Evolutionary conservation across 768 basidiomycete genomes (phyloP).

Genomic region (Tylopilus vinaceipallidus): DNA sequence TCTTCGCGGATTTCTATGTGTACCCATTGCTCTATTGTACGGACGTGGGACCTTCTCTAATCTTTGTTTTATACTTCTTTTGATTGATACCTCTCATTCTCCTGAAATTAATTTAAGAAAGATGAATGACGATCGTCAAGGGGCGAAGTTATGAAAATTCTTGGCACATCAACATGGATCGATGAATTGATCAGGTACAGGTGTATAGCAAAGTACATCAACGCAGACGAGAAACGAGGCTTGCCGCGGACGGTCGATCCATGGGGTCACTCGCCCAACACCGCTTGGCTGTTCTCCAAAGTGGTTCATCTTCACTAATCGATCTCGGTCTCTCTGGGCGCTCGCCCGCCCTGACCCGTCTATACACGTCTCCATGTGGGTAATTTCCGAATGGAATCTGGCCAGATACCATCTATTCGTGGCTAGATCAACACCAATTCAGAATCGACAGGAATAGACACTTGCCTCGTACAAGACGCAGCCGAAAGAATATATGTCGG

Average conservation of each 20-base stretch:
- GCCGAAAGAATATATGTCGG: constrained; percentile 29
- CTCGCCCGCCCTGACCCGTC: background rate
- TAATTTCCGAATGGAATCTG: constrained; percentile 9
- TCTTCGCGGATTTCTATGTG: constrained; percentile 7
- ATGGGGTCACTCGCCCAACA: constrained; percentile 13
- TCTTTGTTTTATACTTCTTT: constrained; percentile 10
- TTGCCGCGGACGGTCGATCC: constrained; percentile 14
- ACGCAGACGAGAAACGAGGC: background rate
- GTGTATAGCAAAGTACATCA: background rate
- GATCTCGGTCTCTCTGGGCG: constrained; percentile 8
- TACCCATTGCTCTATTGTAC: constrained; percentile 14
- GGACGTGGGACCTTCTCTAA: constrained; percentile 17
- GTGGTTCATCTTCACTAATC: background rate
- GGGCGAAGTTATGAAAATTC: background rate
- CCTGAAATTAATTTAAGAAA: background rate
- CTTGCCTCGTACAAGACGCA: constrained; percentile 32
- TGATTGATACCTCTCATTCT: constrained; percentile 5
- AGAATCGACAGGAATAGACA: background rate
- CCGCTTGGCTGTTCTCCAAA: constrained; percentile 10
- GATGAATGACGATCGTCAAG: background rate
- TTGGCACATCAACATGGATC: background rate
- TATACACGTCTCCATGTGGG: background rate
- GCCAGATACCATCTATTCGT: constrained; percentile 19
- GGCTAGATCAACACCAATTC: background rate
- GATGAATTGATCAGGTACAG: background rate